Evolutionary conservation across 345 rosid genomes (phyloP), one percentile per base, ranked within the genome.

Genomic region (Excoecaria cochinchinensis): DNA sequence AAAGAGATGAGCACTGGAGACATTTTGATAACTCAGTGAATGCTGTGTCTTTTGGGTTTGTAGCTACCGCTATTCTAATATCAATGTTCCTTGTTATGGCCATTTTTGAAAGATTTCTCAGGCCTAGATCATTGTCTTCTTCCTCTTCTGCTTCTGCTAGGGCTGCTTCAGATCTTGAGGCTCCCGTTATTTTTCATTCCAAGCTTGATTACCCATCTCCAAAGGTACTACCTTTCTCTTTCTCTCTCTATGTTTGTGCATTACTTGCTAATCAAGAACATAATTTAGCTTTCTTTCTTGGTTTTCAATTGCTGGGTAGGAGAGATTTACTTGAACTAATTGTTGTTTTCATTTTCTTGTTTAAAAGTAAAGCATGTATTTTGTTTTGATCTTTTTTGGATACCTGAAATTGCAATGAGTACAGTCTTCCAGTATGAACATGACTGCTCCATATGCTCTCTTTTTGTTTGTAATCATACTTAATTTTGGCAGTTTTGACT

Each of bases 11-110:
- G 11, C 79, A 76, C 3, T 76, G 79, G 77, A 72, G 77, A 66
- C 83, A 76, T 72, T 80, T 76, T 55, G 79, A 80, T 58, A 76
- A 76, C 59, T 80, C 83, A 11, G 77, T 72, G 40, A 76, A 80
- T 48, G 82, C 82, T 17, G 79, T 80, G 19, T 80, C 82, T 12
- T 80, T 75, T 75, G 82, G 82, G 58, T 80, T 80, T 46, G 82
- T 80, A 1, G 82, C 82, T 50, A 80, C 82, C 22, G 82, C 82
- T 67, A 63, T 80, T 65, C 68, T 80, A 3, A 75, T 80, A 14
- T 80, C 82, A 9, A 80, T 75, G 79, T 80, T 80, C 69, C 69
- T 80, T 39, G 76, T 75, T n/a, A 80, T 80, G 73, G 82, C 82
- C 55, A 80, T 80, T 70, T 80, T 75, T 42, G 82, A 80, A 46